A percentile compares a stretch with the other conserved stretches of the same genome.
phyloP scores from a whole-genome alignment of 202 grass and related monocot species.

The Setaria italica region DNA sequence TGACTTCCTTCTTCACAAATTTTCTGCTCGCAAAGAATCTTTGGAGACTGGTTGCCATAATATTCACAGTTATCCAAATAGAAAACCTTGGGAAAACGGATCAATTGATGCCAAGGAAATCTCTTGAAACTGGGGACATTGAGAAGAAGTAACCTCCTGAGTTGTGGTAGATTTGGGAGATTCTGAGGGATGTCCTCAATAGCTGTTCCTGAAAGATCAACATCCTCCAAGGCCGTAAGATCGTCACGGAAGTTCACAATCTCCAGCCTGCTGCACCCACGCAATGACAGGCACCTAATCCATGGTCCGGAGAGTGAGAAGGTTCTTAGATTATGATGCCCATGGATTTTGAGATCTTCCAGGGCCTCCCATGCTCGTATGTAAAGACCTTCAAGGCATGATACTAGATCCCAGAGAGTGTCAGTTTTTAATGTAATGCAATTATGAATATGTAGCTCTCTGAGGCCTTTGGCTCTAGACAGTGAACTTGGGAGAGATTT shows the following conservation, averaged over 20 bases:
- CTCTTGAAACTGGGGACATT: background rate
- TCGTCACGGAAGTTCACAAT: background rate
- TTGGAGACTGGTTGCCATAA: background rate
- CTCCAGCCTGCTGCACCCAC: background rate
- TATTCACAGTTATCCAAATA: background rate
- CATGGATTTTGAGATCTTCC: background rate
- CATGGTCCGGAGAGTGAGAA: conserved; percentile 10
- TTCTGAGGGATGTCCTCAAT: background rate
- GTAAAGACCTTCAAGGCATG: background rate
- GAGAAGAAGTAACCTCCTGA: background rate
- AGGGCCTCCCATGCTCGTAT: background rate
- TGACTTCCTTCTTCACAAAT: background rate
- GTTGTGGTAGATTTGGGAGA: background rate
- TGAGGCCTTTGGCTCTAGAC: background rate
- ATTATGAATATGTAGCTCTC: background rate
- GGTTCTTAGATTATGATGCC: background rate
- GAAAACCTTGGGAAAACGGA: background rate
- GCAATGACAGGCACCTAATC: background rate
- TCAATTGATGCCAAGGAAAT: conserved; percentile 12
- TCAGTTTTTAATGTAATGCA: background rate
- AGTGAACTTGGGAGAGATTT: background rate
- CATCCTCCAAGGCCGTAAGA: background rate
- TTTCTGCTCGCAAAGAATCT: background rate
- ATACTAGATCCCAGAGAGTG: background rate
- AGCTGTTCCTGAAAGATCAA: conserved; percentile 19